A percentile compares a stretch with the other conserved stretches of the same genome.
phyloP scores from a whole-genome alignment of 371 early-diverging fungal genomes.

The Rhizopus stolonifer region DNA sequence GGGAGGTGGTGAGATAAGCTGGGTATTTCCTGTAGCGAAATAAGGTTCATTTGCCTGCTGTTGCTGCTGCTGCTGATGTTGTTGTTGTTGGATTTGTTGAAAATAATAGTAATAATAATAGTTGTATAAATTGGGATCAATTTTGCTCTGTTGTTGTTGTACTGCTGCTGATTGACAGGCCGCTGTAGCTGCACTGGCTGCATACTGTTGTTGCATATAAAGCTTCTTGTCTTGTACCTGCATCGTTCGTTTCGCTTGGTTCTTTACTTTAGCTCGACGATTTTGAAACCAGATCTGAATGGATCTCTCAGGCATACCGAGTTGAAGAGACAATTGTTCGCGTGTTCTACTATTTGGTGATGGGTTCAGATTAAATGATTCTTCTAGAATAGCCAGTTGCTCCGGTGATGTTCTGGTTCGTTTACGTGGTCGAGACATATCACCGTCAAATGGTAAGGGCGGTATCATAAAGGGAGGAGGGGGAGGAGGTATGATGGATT shows the following conservation, averaged over 20 bases:
- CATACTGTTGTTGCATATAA: constrained; percentile 54
- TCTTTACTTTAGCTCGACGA: constrained; percentile 91
- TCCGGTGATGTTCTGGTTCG: too few relatives aligned
- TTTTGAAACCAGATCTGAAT: constrained; percentile 99
- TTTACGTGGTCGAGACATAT: too few relatives aligned
- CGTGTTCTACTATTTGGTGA: constrained; percentile 82
- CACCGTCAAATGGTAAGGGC: too few relatives aligned
- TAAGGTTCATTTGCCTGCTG: too few relatives aligned
- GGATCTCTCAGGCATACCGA: constrained; percentile 86
- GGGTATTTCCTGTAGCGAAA: too few relatives aligned
- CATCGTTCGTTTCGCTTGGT: constrained; percentile 52
- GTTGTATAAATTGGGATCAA: constrained; percentile 45
- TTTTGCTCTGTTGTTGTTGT: constrained; percentile 36
- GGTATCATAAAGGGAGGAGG: too few relatives aligned
- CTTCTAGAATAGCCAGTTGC: too few relatives aligned
- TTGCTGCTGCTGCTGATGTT: too few relatives aligned
- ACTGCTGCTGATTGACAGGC: constrained; percentile 43
- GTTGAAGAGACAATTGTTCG: constrained; percentile 78
- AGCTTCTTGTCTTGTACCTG: constrained; percentile 27
- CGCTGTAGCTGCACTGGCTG: constrained; percentile 44
- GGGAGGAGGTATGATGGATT: constrained; percentile 1
- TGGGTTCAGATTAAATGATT: constrained; percentile 68
- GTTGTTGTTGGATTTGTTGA: constrained; percentile 43
- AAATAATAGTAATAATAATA: constrained; percentile 51
- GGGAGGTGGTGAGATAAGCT: too few relatives aligned